Base-by-base conservation (phyloP, 495 filamentous ascomycete genomes). In the Geoglossum glabrum region DNA sequence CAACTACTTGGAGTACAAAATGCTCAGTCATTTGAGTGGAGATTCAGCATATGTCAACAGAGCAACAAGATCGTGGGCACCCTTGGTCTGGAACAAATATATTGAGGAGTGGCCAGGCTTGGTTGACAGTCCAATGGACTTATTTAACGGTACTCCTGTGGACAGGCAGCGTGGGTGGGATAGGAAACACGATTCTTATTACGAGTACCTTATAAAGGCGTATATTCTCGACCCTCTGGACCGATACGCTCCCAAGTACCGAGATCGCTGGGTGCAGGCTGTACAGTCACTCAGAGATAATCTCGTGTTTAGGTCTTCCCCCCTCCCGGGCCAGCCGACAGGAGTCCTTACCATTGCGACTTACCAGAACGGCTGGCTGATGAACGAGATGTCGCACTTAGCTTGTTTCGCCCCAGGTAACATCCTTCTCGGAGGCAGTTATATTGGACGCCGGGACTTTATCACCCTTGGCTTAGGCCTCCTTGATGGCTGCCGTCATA, bases 201-300 rank as follows among this genome's bases (percentile, higher is more conserved):
- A 40, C 17, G 36, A 95, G 71, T 95, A 95, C 62, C 76, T 94
- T 26, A 83, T 95, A 67, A 95, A 95, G 74, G 90, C 92, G 86
- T 93, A 82, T 63, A 69, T 93, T 60, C 94, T 94, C 65, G 83
- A 89, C 65, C 74, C 82, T 2, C 4, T 2, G 11, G 57, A 68
- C 34, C 77, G 80, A 9, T 93, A 84, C 61, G 69, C 56, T 10
- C 3, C 54, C 1, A 33, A 64, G 0, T 87, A 88, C 70, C 75
- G 72, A 58, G 81, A 87, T 61, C 77, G 82, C 58, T 95, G 89
- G 88, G 72, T 86, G 25, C 65, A 72, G 3, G 89, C 89, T 6
- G 86, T 82, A 23, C 82, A 93, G 59, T 88, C 84, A 1, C 81
- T 81, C 25, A 87, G 92, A 34, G 64, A 75, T 36, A 73, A 90